phyloP scores from a whole-genome alignment of 2,329 filamentous ascomycete genomes.

The Epichloe scottii region DNA sequence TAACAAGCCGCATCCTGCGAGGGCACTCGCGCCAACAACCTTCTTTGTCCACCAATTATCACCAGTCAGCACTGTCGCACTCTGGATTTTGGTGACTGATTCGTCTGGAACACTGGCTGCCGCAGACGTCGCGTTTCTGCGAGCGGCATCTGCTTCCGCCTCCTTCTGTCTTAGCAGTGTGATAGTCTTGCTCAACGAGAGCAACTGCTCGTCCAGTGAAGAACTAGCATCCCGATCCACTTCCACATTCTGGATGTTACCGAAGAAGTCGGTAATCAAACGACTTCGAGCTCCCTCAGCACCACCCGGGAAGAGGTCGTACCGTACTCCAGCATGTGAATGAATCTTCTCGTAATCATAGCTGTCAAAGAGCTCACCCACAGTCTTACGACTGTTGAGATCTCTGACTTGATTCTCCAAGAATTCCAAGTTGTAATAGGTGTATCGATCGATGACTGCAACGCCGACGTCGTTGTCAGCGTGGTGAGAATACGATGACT shows the following conservation, averaged over 20 bases:
- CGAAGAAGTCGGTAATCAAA: slow-evolving; percentile 92
- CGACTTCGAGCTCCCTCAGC: slow-evolving; percentile 64
- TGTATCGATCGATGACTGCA: slow-evolving; percentile 95
- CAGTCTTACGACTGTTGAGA: slow-evolving; percentile 72
- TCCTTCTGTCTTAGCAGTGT: slow-evolving; percentile 37
- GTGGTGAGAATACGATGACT: slow-evolving; percentile 95
- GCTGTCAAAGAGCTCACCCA: slow-evolving; percentile 91
- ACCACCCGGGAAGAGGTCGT: slow-evolving; percentile 87
- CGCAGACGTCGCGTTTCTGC: slow-evolving; percentile 14
- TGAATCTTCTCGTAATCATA: slow-evolving; percentile 95
- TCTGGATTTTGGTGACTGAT: slow-evolving; percentile 18
- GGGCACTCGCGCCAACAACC: slow-evolving; percentile 44
- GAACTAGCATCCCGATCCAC: slow-evolving; percentile 53
- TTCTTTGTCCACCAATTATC: slow-evolving; percentile 58
- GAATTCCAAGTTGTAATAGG: slow-evolving; percentile 97
- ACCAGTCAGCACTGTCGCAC: slow-evolving; percentile 48
- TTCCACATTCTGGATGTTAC: slow-evolving; percentile 95
- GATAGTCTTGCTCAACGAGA: slow-evolving; percentile 60
- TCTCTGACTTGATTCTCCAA: slow-evolving; percentile 82
- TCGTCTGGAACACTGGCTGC: slow-evolving; percentile 18
- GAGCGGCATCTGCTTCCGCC: slow-evolving; percentile 28
- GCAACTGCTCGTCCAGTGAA: slow-evolving; percentile 58
- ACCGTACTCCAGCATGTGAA: slow-evolving; percentile 79
- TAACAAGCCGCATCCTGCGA: slow-evolving; percentile 47
- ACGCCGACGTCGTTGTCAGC: slow-evolving; percentile 97